A percentile compares a stretch with the other conserved stretches of the same genome.
Conservation (phyloP, 2,329 filamentous ascomycete genomes). For the Dendryphion nanum region DNA sequence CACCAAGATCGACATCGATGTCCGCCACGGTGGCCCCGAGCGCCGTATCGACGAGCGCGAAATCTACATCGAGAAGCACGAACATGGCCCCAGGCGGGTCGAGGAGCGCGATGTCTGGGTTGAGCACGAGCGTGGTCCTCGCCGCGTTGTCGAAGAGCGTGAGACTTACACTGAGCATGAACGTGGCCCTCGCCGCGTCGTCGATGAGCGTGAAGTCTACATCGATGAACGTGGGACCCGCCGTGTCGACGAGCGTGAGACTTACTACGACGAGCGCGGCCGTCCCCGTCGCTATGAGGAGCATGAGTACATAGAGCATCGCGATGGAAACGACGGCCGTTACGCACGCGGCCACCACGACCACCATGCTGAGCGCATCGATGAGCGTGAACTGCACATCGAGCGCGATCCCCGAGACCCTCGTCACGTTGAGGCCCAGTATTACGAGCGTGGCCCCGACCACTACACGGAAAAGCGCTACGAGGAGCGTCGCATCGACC, state of each 20-base stretch:
- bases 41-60: conserved; percentile 22
- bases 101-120: conserved; percentile 12
- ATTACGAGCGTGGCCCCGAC: conserved; percentile 19
- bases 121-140: conserved; percentile 15
- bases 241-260: neutral
- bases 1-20: conserved; percentile 29
- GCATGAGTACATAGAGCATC: conserved; percentile 17
- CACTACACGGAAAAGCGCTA: conserved; percentile 23
- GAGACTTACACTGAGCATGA: conserved; percentile 17
- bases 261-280: conserved; percentile 13
- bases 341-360: conserved; percentile 2
- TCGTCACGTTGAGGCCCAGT: conserved; percentile 19
- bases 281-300: conserved; percentile 22
- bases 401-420: conserved; percentile 22
- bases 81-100: conserved; percentile 14
- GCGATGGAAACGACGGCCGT: conserved; percentile 10
- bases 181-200: conserved; percentile 8
- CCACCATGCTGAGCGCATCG: conserved; percentile 7
- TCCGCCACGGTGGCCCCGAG: conserved; percentile 1
- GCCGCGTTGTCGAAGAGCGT: conserved; percentile 5
- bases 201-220: conserved; percentile 11
- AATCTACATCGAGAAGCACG: conserved; percentile 27
- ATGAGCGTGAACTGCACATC: conserved; percentile 21
- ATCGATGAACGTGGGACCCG: no score
- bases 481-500: conserved; percentile 20